Conservation (phyloP, 257 asterid genomes). For the Marsdenia floribunda region DNA sequence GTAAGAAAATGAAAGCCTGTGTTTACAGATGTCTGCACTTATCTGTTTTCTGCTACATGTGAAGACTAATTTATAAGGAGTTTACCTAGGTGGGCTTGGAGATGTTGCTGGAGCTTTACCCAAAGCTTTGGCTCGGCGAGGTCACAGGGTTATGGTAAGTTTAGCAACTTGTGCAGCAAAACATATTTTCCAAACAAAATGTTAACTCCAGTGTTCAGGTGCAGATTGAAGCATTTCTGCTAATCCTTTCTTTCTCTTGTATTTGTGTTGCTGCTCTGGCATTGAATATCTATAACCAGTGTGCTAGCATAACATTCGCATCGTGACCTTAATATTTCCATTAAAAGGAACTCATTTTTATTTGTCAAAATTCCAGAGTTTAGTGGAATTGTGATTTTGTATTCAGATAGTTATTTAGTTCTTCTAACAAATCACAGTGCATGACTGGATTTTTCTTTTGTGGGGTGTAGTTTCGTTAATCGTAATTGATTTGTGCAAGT, state of each 20-base stretch:
- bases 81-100: conserved; percentile 87
- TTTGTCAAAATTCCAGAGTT: neutral
- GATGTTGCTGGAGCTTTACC: conserved; percentile 99
- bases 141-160: conserved; percentile 97
- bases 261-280: neutral
- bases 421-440: neutral
- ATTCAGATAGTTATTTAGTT: neutral
- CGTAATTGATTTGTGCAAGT: neutral
- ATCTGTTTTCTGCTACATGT: neutral
- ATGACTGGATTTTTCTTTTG: conserved; percentile 2
- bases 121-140: conserved; percentile 97
- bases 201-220: neutral
- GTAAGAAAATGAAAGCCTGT: neutral
- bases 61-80: conserved; percentile 6
- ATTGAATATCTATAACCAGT: neutral
- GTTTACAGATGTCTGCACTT: neutral
- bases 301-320: neutral
- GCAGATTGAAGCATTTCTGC: neutral
- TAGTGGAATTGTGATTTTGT: neutral
- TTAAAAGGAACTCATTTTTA: neutral
- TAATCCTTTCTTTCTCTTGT: neutral
- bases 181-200: neutral
- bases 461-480: neutral
- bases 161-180: neutral
- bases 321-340: neutral